These are phyloP conservation scores for Nymphaea colorata DNA, from an alignment of 164 flowering plant species.

Conservation along the genomic window DNA sequence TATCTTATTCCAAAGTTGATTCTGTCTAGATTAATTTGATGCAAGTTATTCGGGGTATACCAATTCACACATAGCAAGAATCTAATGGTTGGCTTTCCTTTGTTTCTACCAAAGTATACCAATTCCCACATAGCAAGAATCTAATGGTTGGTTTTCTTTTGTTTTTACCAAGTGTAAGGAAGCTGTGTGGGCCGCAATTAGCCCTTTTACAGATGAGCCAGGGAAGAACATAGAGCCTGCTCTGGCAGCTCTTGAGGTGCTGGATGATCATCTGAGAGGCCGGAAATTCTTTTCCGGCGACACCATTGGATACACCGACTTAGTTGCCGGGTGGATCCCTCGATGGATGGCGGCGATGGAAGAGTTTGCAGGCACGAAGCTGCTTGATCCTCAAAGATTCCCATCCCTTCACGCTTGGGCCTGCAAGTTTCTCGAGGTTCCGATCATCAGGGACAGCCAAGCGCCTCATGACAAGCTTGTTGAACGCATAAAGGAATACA, in stretches of 20 bases:
- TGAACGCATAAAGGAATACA: too few relatives aligned
- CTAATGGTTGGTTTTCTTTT: too few relatives aligned
- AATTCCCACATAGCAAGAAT: too few relatives aligned
- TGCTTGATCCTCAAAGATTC: not conserved
- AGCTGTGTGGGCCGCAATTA: too few relatives aligned
- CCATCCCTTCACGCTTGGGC: conserved; percentile 1
- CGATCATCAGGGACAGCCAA: not conserved
- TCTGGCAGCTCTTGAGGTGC: not conserved
- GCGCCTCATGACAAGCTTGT: not conserved
- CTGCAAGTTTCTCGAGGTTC: not conserved
- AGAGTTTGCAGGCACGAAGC: not conserved
- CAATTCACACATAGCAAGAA: too few relatives aligned
- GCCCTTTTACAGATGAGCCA: too few relatives aligned
- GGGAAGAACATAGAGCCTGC: not conserved
- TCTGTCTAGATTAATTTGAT: too few relatives aligned
- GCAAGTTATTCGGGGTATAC: too few relatives aligned
- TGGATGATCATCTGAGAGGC: conserved; percentile 3
- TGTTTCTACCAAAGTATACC: too few relatives aligned
- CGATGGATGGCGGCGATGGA: not conserved
- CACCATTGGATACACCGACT: conserved; percentile 1
- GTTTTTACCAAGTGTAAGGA: too few relatives aligned
- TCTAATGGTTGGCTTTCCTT: too few relatives aligned
- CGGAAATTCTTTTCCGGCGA: conserved; percentile 5
- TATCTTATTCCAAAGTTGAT: too few relatives aligned
- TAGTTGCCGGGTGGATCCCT: conserved; percentile 3